Percentiles rank a stretch among this genome's conserved stretches.
phyloP scores from a whole-genome alignment of 148 eudicot genomes.

The Camellia sinensis region DNA sequence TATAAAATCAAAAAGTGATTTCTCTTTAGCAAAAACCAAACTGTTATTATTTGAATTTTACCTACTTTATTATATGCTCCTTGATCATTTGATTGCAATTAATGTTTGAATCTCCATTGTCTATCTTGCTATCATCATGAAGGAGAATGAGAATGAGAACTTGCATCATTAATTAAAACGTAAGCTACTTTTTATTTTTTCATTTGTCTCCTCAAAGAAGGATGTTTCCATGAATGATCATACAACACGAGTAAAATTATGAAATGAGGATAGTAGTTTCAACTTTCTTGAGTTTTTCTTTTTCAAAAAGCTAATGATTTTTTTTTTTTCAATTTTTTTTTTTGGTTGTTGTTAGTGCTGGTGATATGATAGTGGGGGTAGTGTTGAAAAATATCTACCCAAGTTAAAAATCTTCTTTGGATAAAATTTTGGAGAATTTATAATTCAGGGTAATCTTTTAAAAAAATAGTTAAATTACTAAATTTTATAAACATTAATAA shows the following conservation, averaged over 20 bases:
- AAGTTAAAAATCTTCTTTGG: background rate
- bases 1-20: too few relatives aligned
- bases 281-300: background rate
- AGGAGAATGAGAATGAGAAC: background rate
- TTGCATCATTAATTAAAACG: background rate
- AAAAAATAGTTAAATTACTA: too few relatives aligned
- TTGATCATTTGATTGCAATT: background rate
- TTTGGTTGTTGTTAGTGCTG: background rate
- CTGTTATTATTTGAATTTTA: background rate
- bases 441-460: too few relatives aligned
- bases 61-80: background rate
- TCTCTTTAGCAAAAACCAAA: background rate
- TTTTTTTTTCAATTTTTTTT: background rate
- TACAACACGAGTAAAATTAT: background rate
- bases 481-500: too few relatives aligned
- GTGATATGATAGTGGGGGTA: background rate
- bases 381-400: background rate
- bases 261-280: background rate
- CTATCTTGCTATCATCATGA: background rate
- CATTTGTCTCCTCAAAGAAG: background rate
- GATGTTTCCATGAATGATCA: background rate
- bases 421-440: too few relatives aligned
- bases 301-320: background rate
- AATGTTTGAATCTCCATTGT: background rate
- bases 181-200: background rate